Evolutionary conservation across 306 rosid genomes (phyloP).

Genomic region (Sindora glabra): DNA sequence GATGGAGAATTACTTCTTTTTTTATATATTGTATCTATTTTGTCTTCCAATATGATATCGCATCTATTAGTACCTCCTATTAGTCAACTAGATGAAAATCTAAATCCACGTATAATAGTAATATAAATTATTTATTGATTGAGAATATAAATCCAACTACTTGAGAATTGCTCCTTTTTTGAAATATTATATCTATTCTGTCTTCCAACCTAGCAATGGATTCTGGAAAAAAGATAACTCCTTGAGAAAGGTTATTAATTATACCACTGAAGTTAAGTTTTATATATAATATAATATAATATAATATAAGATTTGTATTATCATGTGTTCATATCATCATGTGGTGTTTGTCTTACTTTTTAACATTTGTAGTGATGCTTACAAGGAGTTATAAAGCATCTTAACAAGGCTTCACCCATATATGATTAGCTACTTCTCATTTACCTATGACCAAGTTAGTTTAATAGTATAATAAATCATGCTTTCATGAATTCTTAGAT

Average conservation of each 20-base stretch:
- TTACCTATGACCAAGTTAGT: constrained; percentile 10
- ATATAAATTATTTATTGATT: no score
- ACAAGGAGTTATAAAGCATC: constrained; percentile 82
- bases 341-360: neutral
- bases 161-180: neutral
- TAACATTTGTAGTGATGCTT: constrained; percentile 23
- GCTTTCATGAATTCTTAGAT: constrained; percentile 3
- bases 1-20: no score
- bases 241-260: neutral
- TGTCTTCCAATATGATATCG: no score
- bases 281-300: neutral
- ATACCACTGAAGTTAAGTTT: constrained; percentile 5
- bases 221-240: neutral
- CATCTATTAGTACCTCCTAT: no score
- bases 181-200: no score
- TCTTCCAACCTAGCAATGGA: neutral
- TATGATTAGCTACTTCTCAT: constrained; percentile 62
- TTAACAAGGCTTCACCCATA: constrained; percentile 60
- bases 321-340: constrained; percentile 1
- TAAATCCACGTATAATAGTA: no score
- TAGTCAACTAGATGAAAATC: no score
- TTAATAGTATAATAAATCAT: constrained; percentile 1
- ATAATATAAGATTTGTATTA: no score
- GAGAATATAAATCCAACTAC: no score
- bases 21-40: no score